Evolutionary conservation across 2,329 filamentous ascomycete genomes (phyloP), one percentile per base, ranked within the genome.

Genomic region (Nemania sp.): DNA sequence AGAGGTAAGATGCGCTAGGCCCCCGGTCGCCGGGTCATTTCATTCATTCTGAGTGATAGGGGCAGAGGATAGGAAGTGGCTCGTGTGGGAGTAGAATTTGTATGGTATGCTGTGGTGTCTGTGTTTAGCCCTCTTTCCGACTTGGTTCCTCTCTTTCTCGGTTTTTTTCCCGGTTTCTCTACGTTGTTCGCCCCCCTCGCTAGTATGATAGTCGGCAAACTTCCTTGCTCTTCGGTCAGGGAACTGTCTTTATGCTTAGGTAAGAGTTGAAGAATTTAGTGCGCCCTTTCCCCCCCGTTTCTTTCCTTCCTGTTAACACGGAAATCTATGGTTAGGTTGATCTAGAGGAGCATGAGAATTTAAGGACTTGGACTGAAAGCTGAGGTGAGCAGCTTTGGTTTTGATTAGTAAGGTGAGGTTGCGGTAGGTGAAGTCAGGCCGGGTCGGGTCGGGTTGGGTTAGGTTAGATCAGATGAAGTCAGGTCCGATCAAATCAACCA

Each of bases 401-500:
- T 20, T 24, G 43, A 26, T 55, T n/a, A 26, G 18, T 62, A 35
- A 7, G 22, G 45, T 41, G 18, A 29, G 27, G 5, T 22, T 54
- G n/a, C 10, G 51, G 18, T 54, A 32, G 15, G 20, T 45, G 5
- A 45, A 20, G 41, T 45, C 41, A 18, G 18, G 41, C n/a, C 41
- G 18, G n/a, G 41, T n/a, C 18, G 18, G 20, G 11, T 54, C 11
- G 22, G n/a, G 20, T 41, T 2, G 41, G 27, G n/a, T 66, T 20
- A 53, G 45, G 11, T 26, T 11, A n/a, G n/a, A n/a, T n/a, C n/a
- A n/a, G n/a, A n/a, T n/a, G n/a, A n/a, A n/a, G n/a, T 66, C 20
- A 53, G 45, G 11, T 26, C 11, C 58, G 22, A 27, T 57, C 35
- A 57, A 15, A 55, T 67, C 60, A 71, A 22, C 71, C 70, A 35